Evolutionary conservation across 352 stramenopile genomes (phyloP).

Genomic region (Globisporangium heterothallicum): DNA sequence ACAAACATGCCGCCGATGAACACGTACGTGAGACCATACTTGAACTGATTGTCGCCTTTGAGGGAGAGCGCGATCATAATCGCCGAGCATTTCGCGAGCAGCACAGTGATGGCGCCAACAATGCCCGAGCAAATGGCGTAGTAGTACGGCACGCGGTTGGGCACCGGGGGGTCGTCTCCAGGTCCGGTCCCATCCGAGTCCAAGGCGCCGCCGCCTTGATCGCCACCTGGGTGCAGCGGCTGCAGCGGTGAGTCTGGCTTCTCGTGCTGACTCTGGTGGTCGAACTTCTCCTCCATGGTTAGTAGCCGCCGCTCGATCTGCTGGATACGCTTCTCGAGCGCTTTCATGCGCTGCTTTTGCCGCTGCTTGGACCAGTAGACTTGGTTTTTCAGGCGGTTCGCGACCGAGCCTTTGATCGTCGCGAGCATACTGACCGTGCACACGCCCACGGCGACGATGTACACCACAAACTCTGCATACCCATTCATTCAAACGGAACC

Average conservation of each 20-base stretch:
- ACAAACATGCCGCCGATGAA: slow-evolving; percentile 85
- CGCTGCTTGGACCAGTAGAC: slow-evolving; percentile 76
- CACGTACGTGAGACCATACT: slow-evolving; percentile 79
- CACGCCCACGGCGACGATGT: slow-evolving; percentile 72
- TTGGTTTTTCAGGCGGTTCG: slow-evolving; percentile 81
- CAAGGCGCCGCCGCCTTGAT: too few species aligned
- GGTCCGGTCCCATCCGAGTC: too few species aligned
- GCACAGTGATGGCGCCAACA: slow-evolving; percentile 75
- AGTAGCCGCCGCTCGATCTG: slow-evolving; percentile 61
- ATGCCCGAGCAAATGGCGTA: slow-evolving; percentile 86
- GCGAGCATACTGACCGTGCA: slow-evolving; percentile 78
- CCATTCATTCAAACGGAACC: too few species aligned
- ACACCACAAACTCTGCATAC: slow-evolving; percentile 69
- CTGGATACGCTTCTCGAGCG: slow-evolving; percentile 60
- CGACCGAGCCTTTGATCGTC: slow-evolving; percentile 85
- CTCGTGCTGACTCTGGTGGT: slow-evolving; percentile 20
- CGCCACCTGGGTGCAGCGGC: background rate
- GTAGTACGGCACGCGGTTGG: slow-evolving; percentile 69
- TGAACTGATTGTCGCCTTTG: slow-evolving; percentile 84
- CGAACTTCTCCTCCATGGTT: slow-evolving; percentile 57
- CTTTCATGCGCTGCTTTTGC: slow-evolving; percentile 79
- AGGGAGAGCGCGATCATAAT: slow-evolving; percentile 83
- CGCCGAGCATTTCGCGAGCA: slow-evolving; percentile 81
- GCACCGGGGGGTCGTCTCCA: slow-evolving; percentile 2
- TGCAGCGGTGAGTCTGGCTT: background rate